Base-by-base conservation (phyloP, 108 stramenopile genomes). In the Licmophora abbreviata region DNA sequence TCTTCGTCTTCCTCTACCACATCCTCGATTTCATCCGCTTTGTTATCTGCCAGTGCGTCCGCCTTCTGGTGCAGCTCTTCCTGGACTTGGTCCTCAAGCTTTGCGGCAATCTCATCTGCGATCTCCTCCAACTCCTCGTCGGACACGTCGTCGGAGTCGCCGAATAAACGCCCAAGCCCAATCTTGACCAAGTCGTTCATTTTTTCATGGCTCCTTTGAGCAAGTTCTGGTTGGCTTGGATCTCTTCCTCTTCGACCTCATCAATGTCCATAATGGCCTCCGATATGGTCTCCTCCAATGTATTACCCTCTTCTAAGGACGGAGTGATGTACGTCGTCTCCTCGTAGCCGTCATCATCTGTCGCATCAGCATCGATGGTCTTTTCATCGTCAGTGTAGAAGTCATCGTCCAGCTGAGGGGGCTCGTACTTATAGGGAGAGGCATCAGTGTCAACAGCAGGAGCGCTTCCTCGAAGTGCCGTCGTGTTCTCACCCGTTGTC, bases 211-310 rank as follows among this genome's bases (percentile, higher is more conserved):
- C 63, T 10, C 45, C 17, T 29, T 53, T 23, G 12, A 69, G 51
- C 51, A 60, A 59, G 15, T 46, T 60, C 29, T 69, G 51, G 24
- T 69, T 64, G 21, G 51, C 45, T 59, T 69, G 58, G 29, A 69
- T 64, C 44, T 69, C 68, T 29, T 59, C 44, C 27, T 64, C 51
- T 54, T 69, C 68, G 1, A 58, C 63, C 20, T 54, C 34, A 11
- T 69, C 68, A n/a, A 69, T 50, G 24, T 60, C 63, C 2, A 35
- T 42, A 24, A 64, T 32, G 3, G 50, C 58, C 40, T 23, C 38
- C 20, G 38, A 18, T 4, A 40, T 40, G 5, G 38, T 40, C 20
- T 40, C 38, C 15, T 20, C 38, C 38, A 40, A 5, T 3, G 15
- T 20, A 40, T n/a, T n/a, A n/a, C n/a, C n/a, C n/a, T n/a, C n/a